Conservation (phyloP, 331 rosid species). For the Rosa hybrid region DNA sequence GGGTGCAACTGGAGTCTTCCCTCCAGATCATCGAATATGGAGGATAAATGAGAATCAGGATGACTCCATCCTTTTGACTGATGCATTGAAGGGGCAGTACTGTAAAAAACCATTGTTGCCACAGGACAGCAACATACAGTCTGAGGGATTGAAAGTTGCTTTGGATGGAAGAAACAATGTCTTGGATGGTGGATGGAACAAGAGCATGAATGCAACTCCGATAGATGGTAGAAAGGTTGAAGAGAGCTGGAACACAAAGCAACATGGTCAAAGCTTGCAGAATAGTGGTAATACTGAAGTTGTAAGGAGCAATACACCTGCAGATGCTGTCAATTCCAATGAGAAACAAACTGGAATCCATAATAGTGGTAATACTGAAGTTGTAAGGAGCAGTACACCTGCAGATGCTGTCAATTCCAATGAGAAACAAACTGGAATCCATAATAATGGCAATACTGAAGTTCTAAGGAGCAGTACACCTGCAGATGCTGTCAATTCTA, state of each 20-base stretch:
- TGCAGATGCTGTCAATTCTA: constrained; percentile 48
- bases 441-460: constrained; percentile 40
- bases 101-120: constrained; percentile 40
- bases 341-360: constrained; percentile 36
- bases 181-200: constrained; percentile 30
- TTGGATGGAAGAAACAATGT: constrained; percentile 38
- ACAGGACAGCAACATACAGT: constrained; percentile 33
- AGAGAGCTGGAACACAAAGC: constrained; percentile 35
- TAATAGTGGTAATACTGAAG: constrained; percentile 40
- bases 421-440: constrained; percentile 39
- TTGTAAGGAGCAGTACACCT: constrained; percentile 39
- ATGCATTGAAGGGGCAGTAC: constrained; percentile 52
- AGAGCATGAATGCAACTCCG: constrained; percentile 28
- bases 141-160: constrained; percentile 41
- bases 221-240: constrained; percentile 30
- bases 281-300: constrained; percentile 44
- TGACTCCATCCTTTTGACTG: constrained; percentile 58
- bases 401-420: constrained; percentile 48
- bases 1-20: constrained; percentile 64
- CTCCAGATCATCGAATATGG: constrained; percentile 80
- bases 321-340: constrained; percentile 47
- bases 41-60: constrained; percentile 56
- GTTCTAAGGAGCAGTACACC: constrained; percentile 40
- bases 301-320: constrained; percentile 40
- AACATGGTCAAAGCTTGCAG: constrained; percentile 35